Percentiles rank a stretch among this genome's conserved stretches.
Conservation (phyloP, 805 yeast genomes). For the Candida germanica region DNA sequence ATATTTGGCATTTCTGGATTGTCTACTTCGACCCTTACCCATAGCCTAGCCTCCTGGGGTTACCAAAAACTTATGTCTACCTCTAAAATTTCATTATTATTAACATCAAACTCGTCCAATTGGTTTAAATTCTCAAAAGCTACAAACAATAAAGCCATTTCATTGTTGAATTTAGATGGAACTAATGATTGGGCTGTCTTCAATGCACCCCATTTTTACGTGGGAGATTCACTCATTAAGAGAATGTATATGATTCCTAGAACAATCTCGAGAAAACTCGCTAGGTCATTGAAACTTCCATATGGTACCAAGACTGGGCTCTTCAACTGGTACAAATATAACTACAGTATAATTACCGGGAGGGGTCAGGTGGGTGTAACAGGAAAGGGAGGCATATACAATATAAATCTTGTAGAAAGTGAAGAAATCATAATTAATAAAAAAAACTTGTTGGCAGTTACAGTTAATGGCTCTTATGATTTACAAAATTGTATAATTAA, state of each 20-base stretch:
- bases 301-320: slow-evolving; percentile 40
- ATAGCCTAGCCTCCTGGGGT: slow-evolving; percentile 18
- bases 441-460: slow-evolving; percentile 46
- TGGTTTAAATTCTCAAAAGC: slow-evolving; percentile 12
- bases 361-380: slow-evolving; percentile 55
- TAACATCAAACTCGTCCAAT: slow-evolving; percentile 34
- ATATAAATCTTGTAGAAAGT: slow-evolving; percentile 38
- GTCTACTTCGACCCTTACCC: slow-evolving; percentile 35
- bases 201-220: slow-evolving; percentile 46
- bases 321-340: slow-evolving; percentile 29
- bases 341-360: slow-evolving; percentile 51
- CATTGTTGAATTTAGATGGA: slow-evolving; percentile 52
- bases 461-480: slow-evolving; percentile 48
- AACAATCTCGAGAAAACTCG: slow-evolving; percentile 30
- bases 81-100: slow-evolving; percentile 41
- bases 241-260: slow-evolving; percentile 38
- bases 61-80: slow-evolving; percentile 51
- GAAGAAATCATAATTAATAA: slow-evolving; percentile 50
- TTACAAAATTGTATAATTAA: slow-evolving; percentile 37
- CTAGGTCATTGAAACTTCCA: slow-evolving; percentile 18
- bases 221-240: slow-evolving; percentile 51
- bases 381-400: slow-evolving; percentile 55
- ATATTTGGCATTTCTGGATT: slow-evolving; percentile 33
- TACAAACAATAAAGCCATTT: slow-evolving; percentile 37
- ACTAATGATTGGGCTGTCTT: slow-evolving; percentile 61